phyloP scores from a whole-genome alignment of 768 basidiomycete genomes.

The Tylopilus rubrobrunneus region DNA sequence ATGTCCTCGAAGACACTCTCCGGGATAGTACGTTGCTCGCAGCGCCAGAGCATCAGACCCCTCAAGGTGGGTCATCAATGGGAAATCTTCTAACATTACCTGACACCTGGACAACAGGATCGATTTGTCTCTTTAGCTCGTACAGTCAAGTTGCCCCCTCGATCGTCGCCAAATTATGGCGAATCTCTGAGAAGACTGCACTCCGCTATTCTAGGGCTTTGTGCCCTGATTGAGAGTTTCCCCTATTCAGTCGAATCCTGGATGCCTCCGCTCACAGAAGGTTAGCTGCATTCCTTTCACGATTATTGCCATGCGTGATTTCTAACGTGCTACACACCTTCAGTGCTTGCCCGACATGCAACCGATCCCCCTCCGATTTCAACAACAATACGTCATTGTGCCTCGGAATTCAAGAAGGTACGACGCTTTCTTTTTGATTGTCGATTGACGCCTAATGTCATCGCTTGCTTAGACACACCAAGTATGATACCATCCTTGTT shows the following conservation, averaged over 20 bases:
- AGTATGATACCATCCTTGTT: conserved; percentile 34
- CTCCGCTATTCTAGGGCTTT: conserved; percentile 91
- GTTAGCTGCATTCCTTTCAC: conserved; percentile 33
- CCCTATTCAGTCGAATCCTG: conserved; percentile 95
- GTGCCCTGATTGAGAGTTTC: conserved; percentile 89
- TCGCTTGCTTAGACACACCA: conserved; percentile 51
- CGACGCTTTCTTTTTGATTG: conserved; percentile 17
- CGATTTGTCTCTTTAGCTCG: conserved; percentile 70
- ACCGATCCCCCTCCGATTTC: conserved; percentile 89
- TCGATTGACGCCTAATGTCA: conserved; percentile 3
- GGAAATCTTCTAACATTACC: neutral
- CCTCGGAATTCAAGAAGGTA: conserved; percentile 83
- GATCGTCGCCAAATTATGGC: conserved; percentile 70
- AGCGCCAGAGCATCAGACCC: conserved; percentile 78
- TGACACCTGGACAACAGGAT: conserved; percentile 44
- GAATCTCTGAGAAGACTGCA: conserved; percentile 71
- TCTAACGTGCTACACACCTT: conserved; percentile 2
- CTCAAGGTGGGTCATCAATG: conserved; percentile 55
- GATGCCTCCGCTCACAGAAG: conserved; percentile 81
- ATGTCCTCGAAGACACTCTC: conserved; percentile 86
- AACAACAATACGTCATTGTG: conserved; percentile 81
- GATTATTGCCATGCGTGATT: neutral
- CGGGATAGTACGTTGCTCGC: conserved; percentile 86
- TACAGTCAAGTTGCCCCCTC: conserved; percentile 59
- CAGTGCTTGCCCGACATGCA: conserved; percentile 73